These are phyloP conservation scores for Aspergillus sp. DNA, from an alignment of 2,329 filamentous ascomycete species.

Conservation along the genomic window DNA sequence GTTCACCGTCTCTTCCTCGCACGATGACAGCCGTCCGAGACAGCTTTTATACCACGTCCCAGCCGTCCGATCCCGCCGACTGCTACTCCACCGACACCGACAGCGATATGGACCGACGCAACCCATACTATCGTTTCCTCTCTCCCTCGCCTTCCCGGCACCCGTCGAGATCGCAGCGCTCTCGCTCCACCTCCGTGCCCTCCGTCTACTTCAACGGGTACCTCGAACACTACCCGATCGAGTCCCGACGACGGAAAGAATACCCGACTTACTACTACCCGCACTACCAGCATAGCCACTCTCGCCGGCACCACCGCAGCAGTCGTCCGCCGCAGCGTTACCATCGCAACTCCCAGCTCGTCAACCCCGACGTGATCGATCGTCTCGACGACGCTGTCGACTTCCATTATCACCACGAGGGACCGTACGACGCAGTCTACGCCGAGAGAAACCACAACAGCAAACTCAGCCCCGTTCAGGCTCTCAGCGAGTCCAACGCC, in stretches of 20 bases:
- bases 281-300: slow-evolving; percentile 1
- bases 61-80: slow-evolving; percentile 14
- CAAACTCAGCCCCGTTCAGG: slow-evolving; percentile 68
- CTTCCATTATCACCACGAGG: slow-evolving; percentile 78
- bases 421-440: slow-evolving; percentile 82
- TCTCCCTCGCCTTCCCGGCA: slow-evolving; percentile 22
- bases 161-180: slow-evolving; percentile 14
- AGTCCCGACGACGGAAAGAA: slow-evolving; percentile 20
- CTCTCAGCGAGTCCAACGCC: slow-evolving; percentile 67
- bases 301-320: slow-evolving; percentile 16
- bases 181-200: slow-evolving; percentile 23
- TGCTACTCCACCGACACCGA: slow-evolving; percentile 20
- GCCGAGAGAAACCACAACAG: slow-evolving; percentile 67
- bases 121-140: slow-evolving; percentile 26
- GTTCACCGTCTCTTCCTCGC: slow-evolving; percentile 5
- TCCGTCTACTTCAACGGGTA: slow-evolving; percentile 23
- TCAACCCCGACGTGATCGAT: slow-evolving; percentile 76
- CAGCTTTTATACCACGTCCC: slow-evolving; percentile 19
- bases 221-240: slow-evolving; percentile 24
- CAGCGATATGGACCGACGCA: slow-evolving; percentile 19
- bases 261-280: slow-evolving; percentile 4
- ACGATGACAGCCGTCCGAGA: slow-evolving; percentile 18
- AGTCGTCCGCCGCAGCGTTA: slow-evolving; percentile 13
- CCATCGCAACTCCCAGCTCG: slow-evolving; percentile 30
- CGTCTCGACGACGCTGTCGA: slow-evolving; percentile 66